phyloP scores from a whole-genome alignment of 768 basidiomycete genomes.

The Tephrocybe sp. region DNA sequence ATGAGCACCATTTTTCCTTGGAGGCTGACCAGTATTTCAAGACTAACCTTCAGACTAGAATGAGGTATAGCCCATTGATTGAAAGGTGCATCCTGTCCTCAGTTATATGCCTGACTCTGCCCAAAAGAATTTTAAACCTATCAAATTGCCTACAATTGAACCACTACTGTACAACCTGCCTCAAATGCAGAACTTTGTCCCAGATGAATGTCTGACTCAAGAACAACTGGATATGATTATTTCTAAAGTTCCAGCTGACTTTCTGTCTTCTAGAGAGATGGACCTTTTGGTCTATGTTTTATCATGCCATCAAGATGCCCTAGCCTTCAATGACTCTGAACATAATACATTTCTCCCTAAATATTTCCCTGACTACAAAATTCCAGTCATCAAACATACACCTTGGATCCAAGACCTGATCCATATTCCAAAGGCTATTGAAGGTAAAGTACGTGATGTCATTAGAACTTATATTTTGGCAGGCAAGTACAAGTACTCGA shows the following conservation, averaged over 20 bases:
- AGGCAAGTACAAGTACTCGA: conserved; percentile 25
- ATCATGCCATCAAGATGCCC: conserved; percentile 14
- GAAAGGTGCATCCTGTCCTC: conserved; percentile 24
- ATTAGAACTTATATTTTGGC: conserved; percentile 17
- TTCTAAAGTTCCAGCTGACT: not conserved
- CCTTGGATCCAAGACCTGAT: conserved; percentile 32
- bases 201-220: conserved; percentile 1
- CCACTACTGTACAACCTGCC: not conserved
- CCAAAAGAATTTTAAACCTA: conserved; percentile 13
- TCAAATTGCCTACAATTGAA: conserved; percentile 7
- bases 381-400: conserved; percentile 26
- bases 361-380: conserved; percentile 18
- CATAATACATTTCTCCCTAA: conserved; percentile 27
- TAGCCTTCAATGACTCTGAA: conserved; percentile 23
- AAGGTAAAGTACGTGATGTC: conserved; percentile 20
- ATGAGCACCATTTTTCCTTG: too few relatives aligned
- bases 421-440: conserved; percentile 23
- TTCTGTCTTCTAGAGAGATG: too few relatives aligned
- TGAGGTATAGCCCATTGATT: conserved; percentile 23
- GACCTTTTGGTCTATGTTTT: too few relatives aligned
- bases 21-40: too few relatives aligned
- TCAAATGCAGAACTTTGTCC: not conserved
- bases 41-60: not conserved
- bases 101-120: conserved; percentile 13
- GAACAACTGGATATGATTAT: conserved; percentile 18